Conservation (phyloP, 2,329 filamentous ascomycete species). For the Colletotrichum sojae region DNA sequence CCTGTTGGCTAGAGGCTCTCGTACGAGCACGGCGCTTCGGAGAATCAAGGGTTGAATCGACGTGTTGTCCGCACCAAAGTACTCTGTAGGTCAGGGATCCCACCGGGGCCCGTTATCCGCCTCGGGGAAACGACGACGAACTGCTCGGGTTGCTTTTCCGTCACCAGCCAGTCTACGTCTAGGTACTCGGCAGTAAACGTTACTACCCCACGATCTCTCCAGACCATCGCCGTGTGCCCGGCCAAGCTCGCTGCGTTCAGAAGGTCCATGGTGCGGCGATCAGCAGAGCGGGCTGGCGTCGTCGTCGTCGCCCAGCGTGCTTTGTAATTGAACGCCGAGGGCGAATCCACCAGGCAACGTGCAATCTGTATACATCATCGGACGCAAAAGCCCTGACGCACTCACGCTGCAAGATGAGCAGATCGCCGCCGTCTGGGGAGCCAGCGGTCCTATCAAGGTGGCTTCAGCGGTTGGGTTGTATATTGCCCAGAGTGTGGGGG, state of each 20-base stretch:
- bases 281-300: too few species aligned
- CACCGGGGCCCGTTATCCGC: slow-evolving; percentile 6
- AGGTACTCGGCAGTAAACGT: too few species aligned
- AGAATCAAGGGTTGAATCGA: not conserved
- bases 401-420: slow-evolving; percentile 19
- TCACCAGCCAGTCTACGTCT: not conserved
- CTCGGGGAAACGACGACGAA: not conserved
- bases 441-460: slow-evolving; percentile 43
- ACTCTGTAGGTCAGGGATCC: not conserved
- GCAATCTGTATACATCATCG: not conserved
- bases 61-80: not conserved
- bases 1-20: not conserved
- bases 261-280: too few species aligned
- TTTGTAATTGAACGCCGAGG: not conserved
- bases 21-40: not conserved
- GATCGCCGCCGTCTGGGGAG: slow-evolving; percentile 29
- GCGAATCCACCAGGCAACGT: not conserved
- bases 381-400: slow-evolving; percentile 5
- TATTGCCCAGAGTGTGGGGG: slow-evolving; percentile 40
- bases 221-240: too few species aligned
- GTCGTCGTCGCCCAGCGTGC: too few species aligned
- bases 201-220: too few species aligned
- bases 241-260: too few species aligned
- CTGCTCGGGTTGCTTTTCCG: slow-evolving; percentile 7
- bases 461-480: slow-evolving; percentile 37